Evolutionary conservation across 129 eudicot species (phyloP), one percentile per base, ranked within the genome.

Genomic region (Escallonia herrerae): DNA sequence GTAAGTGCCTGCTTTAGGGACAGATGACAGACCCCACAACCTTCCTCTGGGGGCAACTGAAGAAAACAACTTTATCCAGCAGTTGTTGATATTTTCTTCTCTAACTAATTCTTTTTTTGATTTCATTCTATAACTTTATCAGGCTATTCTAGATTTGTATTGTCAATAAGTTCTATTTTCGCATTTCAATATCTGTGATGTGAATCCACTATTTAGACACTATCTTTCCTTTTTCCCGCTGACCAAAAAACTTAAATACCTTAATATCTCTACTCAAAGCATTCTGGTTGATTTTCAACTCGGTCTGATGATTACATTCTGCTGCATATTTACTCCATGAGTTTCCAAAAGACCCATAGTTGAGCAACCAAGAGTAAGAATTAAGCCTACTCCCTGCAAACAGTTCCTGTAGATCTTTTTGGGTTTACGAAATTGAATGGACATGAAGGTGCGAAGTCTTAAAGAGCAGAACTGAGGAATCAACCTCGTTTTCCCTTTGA

Each of bases 401-500:
- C 22, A 53, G 5, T 2, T 1, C 33, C 58, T 53, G 14, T 40
- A 44, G 41, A 42, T 46, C 14, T 69, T 58, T 48, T 49, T 10
- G 22, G 43, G 2, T 10, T 42, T 51, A 11, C 10, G 44, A 40
- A 61, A 50, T 53, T 51, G 45, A 54, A 50, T 51, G 22, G 46
- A 54, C 51, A 9, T 58, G 12, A 40, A 40, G 60, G 64, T 69
- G 14, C 57, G 50, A 41, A 60, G 52, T 59, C 63, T 43, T 69
- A 58, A 4, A 60, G 13, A 52, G 42, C 63, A 60, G 62, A 64
- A 49, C 39, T 38, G 57, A 41, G 54, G 43, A 56, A 77, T 55
- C 65, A 57, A 37, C 63, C 73, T 44, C 64, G 66, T 70, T 67
- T 73, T 74, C 51, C 75, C 71, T 57, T 45, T 2, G 60, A 56